Percentiles rank a stretch among this genome's conserved stretches.
Evolutionary conservation across 345 rosid genomes (phyloP).

Genomic region (Mallotus nudiflorus): DNA sequence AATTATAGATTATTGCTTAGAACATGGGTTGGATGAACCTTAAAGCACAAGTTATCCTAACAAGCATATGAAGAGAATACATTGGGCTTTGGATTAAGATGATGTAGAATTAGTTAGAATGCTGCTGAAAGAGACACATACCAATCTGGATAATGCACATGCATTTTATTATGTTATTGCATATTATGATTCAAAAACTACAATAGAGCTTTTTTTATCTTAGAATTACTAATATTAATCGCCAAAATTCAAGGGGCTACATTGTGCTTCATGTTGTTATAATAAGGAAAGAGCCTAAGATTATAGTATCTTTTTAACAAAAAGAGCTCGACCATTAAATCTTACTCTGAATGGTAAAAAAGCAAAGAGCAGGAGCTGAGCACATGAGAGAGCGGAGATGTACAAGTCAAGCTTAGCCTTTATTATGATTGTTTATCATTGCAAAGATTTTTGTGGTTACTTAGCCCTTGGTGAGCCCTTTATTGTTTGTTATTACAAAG

Average conservation of each 20-base stretch:
- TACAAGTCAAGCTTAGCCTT: too few relatives aligned
- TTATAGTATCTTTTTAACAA: constrained; percentile 70
- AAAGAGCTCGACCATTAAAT: constrained; percentile 69
- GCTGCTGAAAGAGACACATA: constrained; percentile 68
- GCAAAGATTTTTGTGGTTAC: too few relatives aligned
- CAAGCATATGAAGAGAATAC: constrained; percentile 61
- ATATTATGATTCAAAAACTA: constrained; percentile 71
- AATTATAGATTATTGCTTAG: constrained; percentile 42
- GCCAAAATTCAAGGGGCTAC: constrained; percentile 60
- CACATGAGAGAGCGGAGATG: too few relatives aligned
- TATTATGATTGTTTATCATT: too few relatives aligned
- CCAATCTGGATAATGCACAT: constrained; percentile 61
- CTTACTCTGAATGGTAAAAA: constrained; percentile 71
- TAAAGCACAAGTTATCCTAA: constrained; percentile 37
- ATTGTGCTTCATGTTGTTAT: constrained; percentile 81
- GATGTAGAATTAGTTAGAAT: constrained; percentile 81
- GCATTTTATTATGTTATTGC: constrained; percentile 86
- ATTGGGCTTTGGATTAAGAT: constrained; percentile 78
- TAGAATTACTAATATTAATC: constrained; percentile 65
- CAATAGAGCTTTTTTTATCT: constrained; percentile 70
- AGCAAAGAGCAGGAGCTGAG: too few relatives aligned
- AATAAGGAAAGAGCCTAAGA: constrained; percentile 73
- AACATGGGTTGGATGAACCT: constrained; percentile 38
- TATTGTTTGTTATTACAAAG: too few relatives aligned
- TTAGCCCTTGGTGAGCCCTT: too few relatives aligned